A percentile compares a stretch with the other conserved stretches of the same genome.
Evolutionary conservation across 2,329 filamentous ascomycete genomes (phyloP).

Genomic region (Ceratocystiopsis sp.): DNA sequence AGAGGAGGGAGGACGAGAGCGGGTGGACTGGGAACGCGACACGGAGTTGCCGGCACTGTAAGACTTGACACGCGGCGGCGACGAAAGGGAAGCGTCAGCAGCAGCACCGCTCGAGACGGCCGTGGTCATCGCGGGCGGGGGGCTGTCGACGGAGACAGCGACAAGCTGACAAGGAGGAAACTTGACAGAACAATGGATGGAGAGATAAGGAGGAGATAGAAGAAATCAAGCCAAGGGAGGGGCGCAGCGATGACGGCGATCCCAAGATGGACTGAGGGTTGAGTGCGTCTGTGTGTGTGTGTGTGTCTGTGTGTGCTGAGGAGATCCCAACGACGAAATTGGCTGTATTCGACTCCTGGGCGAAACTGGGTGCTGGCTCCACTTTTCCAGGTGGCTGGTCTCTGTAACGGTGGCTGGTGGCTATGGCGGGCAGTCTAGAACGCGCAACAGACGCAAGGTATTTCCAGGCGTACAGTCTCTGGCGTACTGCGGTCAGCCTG

Average conservation of each 20-base stretch:
- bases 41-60: slow-evolving; percentile 9
- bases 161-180: neutral
- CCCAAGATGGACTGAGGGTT: neutral
- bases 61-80: slow-evolving; percentile 15
- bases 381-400: too few species aligned
- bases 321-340: too few species aligned
- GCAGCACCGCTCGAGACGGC: slow-evolving; percentile 14
- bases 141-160: slow-evolving; percentile 1
- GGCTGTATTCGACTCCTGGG: neutral
- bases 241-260: neutral
- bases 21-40: slow-evolving; percentile 20
- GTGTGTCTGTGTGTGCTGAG: neutral
- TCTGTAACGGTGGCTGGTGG: too few species aligned
- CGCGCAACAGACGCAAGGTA: too few species aligned
- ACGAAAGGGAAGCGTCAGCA: slow-evolving; percentile 16
- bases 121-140: slow-evolving; percentile 17
- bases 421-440: too few species aligned
- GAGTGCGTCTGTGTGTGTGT: slow-evolving; percentile 1
- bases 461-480: too few species aligned
- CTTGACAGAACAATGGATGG: neutral
- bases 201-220: neutral
- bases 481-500: too few species aligned
- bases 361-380: neutral
- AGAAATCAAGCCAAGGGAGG: neutral
- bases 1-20: slow-evolving; percentile 17